A percentile compares a stretch with the other conserved stretches of the same genome.
Evolutionary conservation across 2,329 filamentous ascomycete species (phyloP).

Genomic region (Fusarium abutilonis): DNA sequence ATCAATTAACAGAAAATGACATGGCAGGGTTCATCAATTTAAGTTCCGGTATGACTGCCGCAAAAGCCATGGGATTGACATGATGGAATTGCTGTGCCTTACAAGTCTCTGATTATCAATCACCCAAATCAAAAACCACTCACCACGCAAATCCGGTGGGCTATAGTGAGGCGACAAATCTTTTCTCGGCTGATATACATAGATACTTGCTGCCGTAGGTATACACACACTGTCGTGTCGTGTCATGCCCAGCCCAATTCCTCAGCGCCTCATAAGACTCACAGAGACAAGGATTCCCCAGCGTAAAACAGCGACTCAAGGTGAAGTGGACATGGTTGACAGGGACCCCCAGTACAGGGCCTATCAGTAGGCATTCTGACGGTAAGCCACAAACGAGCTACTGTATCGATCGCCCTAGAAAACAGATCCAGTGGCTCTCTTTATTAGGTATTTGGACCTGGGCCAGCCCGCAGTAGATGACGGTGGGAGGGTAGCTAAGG

Average conservation of each 20-base stretch:
- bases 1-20: constrained; percentile 3
- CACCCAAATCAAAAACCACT: no score
- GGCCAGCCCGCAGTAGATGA: no score
- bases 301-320: constrained; percentile 19
- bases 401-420: constrained; percentile 25
- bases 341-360: background rate
- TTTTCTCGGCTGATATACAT: no score
- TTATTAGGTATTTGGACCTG: no score
- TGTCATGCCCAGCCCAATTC: constrained; percentile 1
- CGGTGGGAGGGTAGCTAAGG: no score
- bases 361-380: no score
- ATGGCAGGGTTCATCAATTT: constrained; percentile 8
- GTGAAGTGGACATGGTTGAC: background rate
- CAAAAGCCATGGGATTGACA: constrained; percentile 2
- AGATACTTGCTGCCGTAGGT: no score
- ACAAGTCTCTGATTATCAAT: no score
- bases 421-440: constrained; percentile 9
- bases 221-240: constrained; percentile 25
- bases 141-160: constrained; percentile 1
- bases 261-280: constrained; percentile 30
- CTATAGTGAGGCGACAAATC: constrained; percentile 35
- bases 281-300: constrained; percentile 45
- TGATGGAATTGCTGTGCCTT: background rate
- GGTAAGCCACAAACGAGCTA: background rate
- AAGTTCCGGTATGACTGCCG: constrained; percentile 7